Evolutionary conservation across 768 basidiomycete species (phyloP), one percentile per base, ranked within the genome.

Genomic region (Termitomyces sp.): DNA sequence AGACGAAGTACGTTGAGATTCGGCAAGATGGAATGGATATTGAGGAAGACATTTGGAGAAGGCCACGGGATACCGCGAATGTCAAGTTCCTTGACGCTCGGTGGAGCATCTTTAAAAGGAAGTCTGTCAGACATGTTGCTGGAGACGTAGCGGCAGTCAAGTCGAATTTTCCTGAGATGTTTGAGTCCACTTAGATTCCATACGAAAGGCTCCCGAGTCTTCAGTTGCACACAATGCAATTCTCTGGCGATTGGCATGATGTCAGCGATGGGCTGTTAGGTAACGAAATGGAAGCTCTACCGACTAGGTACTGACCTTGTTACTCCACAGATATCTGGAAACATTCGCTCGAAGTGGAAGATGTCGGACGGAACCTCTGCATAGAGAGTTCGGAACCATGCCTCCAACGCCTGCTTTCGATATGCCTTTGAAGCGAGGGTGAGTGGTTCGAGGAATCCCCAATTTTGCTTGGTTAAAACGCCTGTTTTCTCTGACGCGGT

Each of bases 371-470:
- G 61, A 3, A 57, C 60, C 44, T 49, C 60, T 21, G 68, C 50
- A 56, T 62, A 70, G n/a, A 75, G 54, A 10, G 53, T 58, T 28
- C 64, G 64, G 58, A 74, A 74, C 74, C 74, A 75, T 50, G 59
- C 59, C 38, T 66, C 64, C 1, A 75, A 58, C 8, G 63, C 61
- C 11, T 71, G 56, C 0, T 60, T 45, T 42, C 73, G 68, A 56
- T 66, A 73, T 9, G 58, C 46, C 53, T 63, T 69, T n/a, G 63
- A 74, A 23, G 70, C 61, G 10, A 69, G 56, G 14, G 70, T 69
- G 26, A 73, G 58, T 3, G 68, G 50, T 44, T 60, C 30, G n/a
- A 74, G 60, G 9, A 63, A 57, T 8, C 55, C 47, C 71, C 71
- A 73, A 9, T 57, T 38, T 10, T 65, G 62, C 52, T 74, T 74